Evolutionary conservation across 257 asterid genomes (phyloP), one percentile per base, ranked within the genome.

Genomic region (Scutellaria barbata): DNA sequence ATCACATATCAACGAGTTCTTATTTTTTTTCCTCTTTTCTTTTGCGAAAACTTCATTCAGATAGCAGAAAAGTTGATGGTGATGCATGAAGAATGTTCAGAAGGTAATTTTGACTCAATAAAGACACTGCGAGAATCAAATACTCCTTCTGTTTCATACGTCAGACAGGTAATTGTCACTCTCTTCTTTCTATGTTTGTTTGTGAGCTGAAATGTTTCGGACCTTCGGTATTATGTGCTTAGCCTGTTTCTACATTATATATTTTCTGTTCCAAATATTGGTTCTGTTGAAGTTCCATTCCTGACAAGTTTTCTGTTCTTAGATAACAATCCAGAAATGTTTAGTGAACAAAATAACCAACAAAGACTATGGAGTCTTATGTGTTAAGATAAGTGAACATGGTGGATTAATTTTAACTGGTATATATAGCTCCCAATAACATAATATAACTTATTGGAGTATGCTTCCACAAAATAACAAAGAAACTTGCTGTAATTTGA

Each of bases 61-160:
- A 73, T 90, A 11, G 90, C 92, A 37, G 78, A 77, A 74, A 81
- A 84, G 35, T 17, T 89, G 80, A 85, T 88, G 96, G 63, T 75
- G 30, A 91, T 89, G 92, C 92, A 79, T 61, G 92, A 87, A 76
- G 89, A 86, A 64, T 89, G 97, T 69, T 66, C 69, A 71, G 87
- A 81, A 68, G 95, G 95, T 16, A 80, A 88, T 58, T 90, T 85
- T 58, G 77, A 77, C 64, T 71, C 87, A 3, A 80, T 88, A 64
- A 69, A 70, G 69, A 67, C n/a, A 42, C 80, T 90, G 37, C 85
- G 68, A 76, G 81, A 79, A 75, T 66, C 87, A 66, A 68, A 68
- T 63, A 45, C 76, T 63, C 86, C 85, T 16, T 68, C 63, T 63
- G 68, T 74, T 51, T 45, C 88, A 11, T 81, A 80, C 74, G 63